Evolutionary conservation across 2,329 filamentous ascomycete species (phyloP).

Genomic region (Neonectria hederae): DNA sequence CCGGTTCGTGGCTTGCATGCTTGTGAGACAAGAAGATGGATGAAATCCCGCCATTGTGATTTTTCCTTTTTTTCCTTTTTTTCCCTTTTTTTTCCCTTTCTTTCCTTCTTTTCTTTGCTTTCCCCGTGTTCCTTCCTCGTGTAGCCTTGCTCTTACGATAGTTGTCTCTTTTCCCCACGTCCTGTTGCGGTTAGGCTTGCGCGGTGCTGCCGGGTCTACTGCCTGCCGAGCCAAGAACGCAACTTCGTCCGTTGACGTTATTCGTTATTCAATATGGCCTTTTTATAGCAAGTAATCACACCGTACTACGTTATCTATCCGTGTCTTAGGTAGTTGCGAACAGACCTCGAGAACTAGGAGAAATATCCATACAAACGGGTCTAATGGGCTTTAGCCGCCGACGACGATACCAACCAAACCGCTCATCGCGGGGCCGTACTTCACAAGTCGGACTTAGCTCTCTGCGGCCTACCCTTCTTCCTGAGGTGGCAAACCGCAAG

Average conservation of each 20-base stretch:
- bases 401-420: conserved; percentile 5
- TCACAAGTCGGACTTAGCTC: conserved; percentile 5
- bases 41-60: neutral
- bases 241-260: neutral
- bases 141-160: conserved; percentile 9
- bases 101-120: neutral
- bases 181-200: neutral
- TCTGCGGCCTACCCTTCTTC: conserved; percentile 3
- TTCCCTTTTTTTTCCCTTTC: neutral
- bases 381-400: conserved; percentile 1
- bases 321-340: neutral
- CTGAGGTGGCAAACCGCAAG: neutral
- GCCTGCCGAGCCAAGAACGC: too few relatives aligned
- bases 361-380: neutral
- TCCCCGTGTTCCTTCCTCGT: neutral
- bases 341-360: neutral
- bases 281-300: too few relatives aligned
- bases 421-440: conserved; percentile 2
- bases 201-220: neutral
- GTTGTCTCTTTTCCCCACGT: conserved; percentile 38
- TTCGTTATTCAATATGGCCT: too few relatives aligned
- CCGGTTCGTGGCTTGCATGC: neutral
- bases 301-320: neutral
- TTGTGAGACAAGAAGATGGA: neutral
- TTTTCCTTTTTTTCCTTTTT: neutral